Conservation (phyloP, 192 early-diverging fungal genomes). For the Backusella tarrabulga region DNA sequence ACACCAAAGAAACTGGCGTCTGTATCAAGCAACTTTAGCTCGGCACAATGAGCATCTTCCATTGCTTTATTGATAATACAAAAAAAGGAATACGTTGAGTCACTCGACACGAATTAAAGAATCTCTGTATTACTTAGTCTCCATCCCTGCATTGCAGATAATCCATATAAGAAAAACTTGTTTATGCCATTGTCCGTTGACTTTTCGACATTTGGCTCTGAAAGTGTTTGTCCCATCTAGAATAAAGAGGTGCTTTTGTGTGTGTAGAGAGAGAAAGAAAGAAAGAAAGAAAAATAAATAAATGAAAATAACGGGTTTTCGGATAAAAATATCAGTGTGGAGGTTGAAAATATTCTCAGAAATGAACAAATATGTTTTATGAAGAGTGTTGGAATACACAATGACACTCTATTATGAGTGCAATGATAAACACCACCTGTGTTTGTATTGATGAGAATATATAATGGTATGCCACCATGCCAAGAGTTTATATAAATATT, state of each 20-base stretch:
- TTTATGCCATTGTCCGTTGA: slow-evolving; percentile 73
- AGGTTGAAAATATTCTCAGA: no score
- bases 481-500: no score
- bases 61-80: slow-evolving; percentile 61
- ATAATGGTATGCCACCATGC: no score
- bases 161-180: slow-evolving; percentile 79
- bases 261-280: not conserved
- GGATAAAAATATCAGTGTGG: not conserved
- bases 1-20: slow-evolving; percentile 89
- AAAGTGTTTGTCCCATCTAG: slow-evolving; percentile 94
- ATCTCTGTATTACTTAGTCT: slow-evolving; percentile 61
- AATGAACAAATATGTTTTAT: no score
- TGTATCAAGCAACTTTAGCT: slow-evolving; percentile 66
- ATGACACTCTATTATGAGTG: no score
- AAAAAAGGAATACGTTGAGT: not conserved
- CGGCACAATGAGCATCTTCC: slow-evolving; percentile 96
- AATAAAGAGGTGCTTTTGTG: not conserved
- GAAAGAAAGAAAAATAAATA: not conserved
- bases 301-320: not conserved
- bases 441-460: no score
- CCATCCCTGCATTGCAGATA: slow-evolving; percentile 98
- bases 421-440: no score
- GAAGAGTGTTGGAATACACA: no score
- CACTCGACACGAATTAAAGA: not conserved
- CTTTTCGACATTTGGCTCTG: slow-evolving; percentile 90